Evolutionary conservation across 2,329 filamentous ascomycete genomes (phyloP).

Genomic region (Penicillium crustosum): DNA sequence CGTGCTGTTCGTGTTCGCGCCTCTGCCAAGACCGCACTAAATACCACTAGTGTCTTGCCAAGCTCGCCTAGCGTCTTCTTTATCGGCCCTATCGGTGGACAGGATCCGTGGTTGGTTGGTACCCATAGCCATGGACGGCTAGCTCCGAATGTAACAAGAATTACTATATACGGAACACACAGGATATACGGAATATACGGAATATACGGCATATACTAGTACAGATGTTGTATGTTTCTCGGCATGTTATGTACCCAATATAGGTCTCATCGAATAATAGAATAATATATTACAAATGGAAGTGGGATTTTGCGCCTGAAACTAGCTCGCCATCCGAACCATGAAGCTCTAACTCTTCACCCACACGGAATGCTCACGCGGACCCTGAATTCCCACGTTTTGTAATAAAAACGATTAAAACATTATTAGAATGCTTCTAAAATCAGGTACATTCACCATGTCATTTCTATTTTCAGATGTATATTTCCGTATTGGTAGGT

Average conservation of each 20-base stretch:
- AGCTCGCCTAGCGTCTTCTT: slow-evolving; percentile 1
- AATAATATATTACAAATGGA: background rate
- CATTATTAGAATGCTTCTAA: slow-evolving; percentile 15
- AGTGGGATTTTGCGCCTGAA: slow-evolving; percentile 5
- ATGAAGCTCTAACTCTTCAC: background rate
- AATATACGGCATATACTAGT: no score
- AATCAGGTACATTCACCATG: background rate
- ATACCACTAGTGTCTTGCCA: slow-evolving; percentile 3
- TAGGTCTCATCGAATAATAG: background rate
- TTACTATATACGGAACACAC: background rate
- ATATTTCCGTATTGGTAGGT: slow-evolving; percentile 6
- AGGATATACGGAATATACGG: no score
- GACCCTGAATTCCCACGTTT: background rate
- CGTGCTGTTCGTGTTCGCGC: background rate
- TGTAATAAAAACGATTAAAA: slow-evolving; percentile 10
- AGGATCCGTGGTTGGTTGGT: background rate
- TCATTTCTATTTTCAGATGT: slow-evolving; percentile 8
- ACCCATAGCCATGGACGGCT: background rate
- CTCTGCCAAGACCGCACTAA: background rate
- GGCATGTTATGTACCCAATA: background rate
- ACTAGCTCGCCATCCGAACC: slow-evolving; percentile 6
- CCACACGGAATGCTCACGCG: background rate
- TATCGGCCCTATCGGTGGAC: slow-evolving; percentile 11
- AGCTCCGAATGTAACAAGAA: background rate
- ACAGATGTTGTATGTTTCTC: background rate